These are phyloP conservation scores for Linnemannia zychae DNA, from an alignment of 192 early-diverging fungal genomes.

Conservation along the genomic window DNA sequence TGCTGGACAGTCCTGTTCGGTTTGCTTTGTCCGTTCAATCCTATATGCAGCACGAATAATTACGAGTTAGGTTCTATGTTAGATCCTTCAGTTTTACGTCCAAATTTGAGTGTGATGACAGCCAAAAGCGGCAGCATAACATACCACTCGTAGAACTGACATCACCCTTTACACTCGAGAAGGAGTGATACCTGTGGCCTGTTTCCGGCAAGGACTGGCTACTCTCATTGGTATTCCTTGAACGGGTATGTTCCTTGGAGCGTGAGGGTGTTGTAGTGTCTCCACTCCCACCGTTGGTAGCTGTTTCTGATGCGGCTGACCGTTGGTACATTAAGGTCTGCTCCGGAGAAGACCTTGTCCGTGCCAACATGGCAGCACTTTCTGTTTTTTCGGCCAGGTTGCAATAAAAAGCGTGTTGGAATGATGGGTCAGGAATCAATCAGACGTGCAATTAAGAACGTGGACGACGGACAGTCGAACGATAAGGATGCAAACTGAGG, in stretches of 20 bases:
- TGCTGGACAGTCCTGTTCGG: background rate
- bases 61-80: background rate
- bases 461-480: background rate
- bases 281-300: background rate
- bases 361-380: background rate
- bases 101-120: background rate
- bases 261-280: background rate
- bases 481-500: background rate
- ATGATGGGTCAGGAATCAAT: background rate
- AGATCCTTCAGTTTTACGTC: background rate
- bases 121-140: background rate
- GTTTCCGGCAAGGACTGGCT: background rate
- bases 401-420: background rate
- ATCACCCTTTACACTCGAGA: constrained; percentile 12
- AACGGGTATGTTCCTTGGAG: background rate
- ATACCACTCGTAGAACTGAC: background rate
- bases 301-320: background rate
- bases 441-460: background rate
- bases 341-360: background rate
- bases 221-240: background rate
- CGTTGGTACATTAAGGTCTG: background rate
- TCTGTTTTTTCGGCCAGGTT: constrained; percentile 4
- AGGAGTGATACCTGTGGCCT: constrained; percentile 23
- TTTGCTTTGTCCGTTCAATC: background rate
- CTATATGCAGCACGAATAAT: background rate